Evolutionary conservation across 768 basidiomycete genomes (phyloP).

Genomic region (Royoungia palumana): DNA sequence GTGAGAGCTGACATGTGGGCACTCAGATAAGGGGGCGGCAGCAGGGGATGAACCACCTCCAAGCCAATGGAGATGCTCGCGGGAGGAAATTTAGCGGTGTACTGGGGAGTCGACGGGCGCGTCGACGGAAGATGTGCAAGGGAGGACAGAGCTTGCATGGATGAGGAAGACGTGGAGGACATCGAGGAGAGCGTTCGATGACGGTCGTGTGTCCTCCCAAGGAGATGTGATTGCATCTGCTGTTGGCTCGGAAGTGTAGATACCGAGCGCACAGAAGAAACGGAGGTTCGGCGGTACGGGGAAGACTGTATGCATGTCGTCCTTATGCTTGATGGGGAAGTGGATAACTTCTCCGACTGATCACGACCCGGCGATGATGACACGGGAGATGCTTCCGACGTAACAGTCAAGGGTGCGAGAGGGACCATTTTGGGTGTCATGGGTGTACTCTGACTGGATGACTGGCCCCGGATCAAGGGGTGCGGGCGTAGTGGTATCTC

Average conservation of each 20-base stretch:
- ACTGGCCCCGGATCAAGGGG: conserved; percentile 73
- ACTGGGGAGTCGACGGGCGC: conserved; percentile 37
- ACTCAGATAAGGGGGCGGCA: conserved; percentile 68
- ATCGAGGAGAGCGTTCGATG: conserved; percentile 57
- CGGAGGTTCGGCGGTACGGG: conserved; percentile 47
- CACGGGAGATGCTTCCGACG: conserved; percentile 46
- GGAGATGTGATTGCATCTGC: conserved; percentile 34
- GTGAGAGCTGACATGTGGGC: conserved; percentile 68
- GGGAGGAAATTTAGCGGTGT: conserved; percentile 63
- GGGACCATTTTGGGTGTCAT: conserved; percentile 42
- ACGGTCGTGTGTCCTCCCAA: conserved; percentile 39
- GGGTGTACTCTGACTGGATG: conserved; percentile 45
- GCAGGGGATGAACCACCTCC: conserved; percentile 64
- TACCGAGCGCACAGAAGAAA: conserved; percentile 58
- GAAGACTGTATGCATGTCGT: conserved; percentile 30
- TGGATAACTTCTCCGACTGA: conserved; percentile 21
- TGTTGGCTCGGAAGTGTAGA: conserved; percentile 51
- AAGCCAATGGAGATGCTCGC: conserved; percentile 50
- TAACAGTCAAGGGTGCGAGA: conserved; percentile 61
- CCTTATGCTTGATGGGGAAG: conserved; percentile 39
- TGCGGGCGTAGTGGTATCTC: conserved; percentile 57
- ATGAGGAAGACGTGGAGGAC: conserved; percentile 44
- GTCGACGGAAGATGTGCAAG: conserved; percentile 50
- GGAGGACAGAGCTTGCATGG: conserved; percentile 55
- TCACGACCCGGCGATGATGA: conserved; percentile 39